Evolutionary conservation across 306 rosid genomes (phyloP).

Genomic region (Rosa rugosa): DNA sequence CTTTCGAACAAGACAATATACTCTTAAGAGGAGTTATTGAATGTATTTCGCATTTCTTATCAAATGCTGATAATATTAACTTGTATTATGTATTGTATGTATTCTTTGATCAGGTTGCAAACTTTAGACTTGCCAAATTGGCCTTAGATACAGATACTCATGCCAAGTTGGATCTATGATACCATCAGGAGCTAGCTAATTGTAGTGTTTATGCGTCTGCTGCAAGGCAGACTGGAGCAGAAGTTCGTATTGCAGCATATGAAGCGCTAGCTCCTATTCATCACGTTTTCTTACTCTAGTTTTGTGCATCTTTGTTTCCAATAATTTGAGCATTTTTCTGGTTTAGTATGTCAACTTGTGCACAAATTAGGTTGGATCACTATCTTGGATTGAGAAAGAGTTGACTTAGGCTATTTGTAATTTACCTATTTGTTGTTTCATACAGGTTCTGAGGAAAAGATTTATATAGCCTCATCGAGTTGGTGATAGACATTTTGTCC

Average conservation of each 20-base stretch:
- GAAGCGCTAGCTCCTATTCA: slow-evolving; percentile 68
- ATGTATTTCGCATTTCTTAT: background rate
- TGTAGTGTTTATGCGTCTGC: slow-evolving; percentile 5
- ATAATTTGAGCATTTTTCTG: too few relatives aligned
- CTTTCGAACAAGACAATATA: background rate
- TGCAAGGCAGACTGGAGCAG: slow-evolving; percentile 64
- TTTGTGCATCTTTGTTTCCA: too few relatives aligned
- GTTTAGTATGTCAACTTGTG: too few relatives aligned
- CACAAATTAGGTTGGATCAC: too few relatives aligned
- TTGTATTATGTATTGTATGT: background rate
- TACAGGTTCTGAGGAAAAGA: too few relatives aligned
- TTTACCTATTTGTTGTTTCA: too few relatives aligned
- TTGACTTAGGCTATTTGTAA: too few relatives aligned
- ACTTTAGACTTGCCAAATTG: slow-evolving; percentile 68
- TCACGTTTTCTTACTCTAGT: too few relatives aligned
- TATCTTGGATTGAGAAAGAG: too few relatives aligned
- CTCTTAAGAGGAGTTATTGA: background rate
- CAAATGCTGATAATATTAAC: background rate
- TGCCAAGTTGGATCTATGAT: background rate
- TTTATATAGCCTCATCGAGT: too few relatives aligned
- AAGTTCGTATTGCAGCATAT: slow-evolving; percentile 80
- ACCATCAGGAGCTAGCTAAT: slow-evolving; percentile 1
- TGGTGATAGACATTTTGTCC: too few relatives aligned
- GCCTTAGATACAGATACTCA: slow-evolving; percentile 54
- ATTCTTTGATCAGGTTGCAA: slow-evolving; percentile 50